Conservation (phyloP, 306 rosid genomes). For the Cucumis hystrix region DNA sequence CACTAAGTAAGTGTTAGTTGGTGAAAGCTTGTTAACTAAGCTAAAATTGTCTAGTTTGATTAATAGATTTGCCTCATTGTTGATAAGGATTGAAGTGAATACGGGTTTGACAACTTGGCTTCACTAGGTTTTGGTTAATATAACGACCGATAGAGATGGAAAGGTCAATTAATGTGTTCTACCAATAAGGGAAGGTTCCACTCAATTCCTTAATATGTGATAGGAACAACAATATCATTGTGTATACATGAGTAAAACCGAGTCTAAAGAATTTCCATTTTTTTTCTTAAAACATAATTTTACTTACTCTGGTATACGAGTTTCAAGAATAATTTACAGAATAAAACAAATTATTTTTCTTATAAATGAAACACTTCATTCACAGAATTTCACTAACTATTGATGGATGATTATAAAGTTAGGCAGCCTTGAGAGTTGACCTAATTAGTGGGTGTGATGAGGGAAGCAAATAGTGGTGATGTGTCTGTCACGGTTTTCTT, state of each 20-base stretch:
- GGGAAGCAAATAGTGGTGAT: background rate
- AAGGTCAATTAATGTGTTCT: background rate
- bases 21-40: conserved; percentile 4
- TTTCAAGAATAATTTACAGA: no score
- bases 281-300: no score
- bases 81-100: background rate
- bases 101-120: background rate
- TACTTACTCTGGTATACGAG: no score
- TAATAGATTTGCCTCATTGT: background rate
- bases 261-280: no score
- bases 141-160: background rate
- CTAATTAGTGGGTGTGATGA: background rate
- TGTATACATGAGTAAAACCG: no score
- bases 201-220: no score
- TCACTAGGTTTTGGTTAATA: background rate
- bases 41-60: background rate
- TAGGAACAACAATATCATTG: no score
- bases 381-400: no score
- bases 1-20: background rate
- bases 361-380: no score
- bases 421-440: background rate
- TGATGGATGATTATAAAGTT: no score
- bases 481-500: no score
- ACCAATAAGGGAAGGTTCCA: background rate
- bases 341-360: no score